phyloP scores from a whole-genome alignment of 345 rosid species.

The Noccaea caerulescens region DNA sequence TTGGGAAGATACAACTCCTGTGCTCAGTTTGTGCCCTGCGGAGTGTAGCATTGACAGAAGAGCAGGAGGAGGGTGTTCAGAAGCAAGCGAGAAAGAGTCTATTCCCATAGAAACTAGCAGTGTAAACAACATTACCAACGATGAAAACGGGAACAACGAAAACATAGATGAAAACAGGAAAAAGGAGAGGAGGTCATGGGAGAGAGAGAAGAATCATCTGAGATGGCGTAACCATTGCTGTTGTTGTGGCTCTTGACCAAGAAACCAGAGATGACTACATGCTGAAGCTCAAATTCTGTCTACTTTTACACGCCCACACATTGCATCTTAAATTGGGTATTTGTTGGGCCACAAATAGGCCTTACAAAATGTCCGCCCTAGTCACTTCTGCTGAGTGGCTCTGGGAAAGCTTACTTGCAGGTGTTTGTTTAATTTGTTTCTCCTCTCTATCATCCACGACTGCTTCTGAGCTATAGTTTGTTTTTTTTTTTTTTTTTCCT shows the following conservation, averaged over 20 bases:
- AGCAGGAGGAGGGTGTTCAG: slow-evolving; percentile 16
- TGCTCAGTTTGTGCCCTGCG: slow-evolving; percentile 27
- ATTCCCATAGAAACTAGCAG: not conserved
- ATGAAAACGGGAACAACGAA: not conserved
- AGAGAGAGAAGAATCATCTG: slow-evolving; percentile 15
- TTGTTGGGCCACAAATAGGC: no score
- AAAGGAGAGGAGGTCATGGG: not conserved
- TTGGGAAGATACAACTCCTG: slow-evolving; percentile 40
- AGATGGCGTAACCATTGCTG: no score
- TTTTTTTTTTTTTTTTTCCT: no score
- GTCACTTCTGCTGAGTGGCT: slow-evolving; percentile 34
- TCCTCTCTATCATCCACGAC: no score
- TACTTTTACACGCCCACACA: no score
- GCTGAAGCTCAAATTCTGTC: no score
- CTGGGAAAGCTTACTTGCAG: slow-evolving; percentile 28
- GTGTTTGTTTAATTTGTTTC: not conserved
- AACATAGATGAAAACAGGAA: not conserved
- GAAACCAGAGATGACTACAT: no score
- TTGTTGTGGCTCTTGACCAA: no score
- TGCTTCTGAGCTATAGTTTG: no score
- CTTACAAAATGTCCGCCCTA: not conserved
- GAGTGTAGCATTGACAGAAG: not conserved
- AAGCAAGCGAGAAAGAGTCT: slow-evolving; percentile 21
- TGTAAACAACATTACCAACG: not conserved
- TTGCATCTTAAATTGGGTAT: no score